phyloP scores from a whole-genome alignment of 2,329 filamentous ascomycete species.

The Ophiostoma sp. region DNA sequence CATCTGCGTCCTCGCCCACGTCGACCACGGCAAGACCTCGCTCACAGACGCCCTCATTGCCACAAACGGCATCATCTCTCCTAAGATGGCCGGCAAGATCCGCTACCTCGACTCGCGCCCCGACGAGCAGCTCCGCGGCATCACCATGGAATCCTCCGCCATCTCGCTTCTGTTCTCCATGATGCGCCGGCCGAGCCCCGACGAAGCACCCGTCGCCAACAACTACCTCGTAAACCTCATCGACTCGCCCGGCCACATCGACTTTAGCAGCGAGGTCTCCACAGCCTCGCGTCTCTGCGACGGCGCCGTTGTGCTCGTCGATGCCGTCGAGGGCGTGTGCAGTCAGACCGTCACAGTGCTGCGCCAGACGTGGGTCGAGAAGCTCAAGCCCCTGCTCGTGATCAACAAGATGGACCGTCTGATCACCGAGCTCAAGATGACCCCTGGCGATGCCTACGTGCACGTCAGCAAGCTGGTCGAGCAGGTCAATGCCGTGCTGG shows the following conservation, averaged over 20 bases:
- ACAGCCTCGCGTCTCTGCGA: constrained; percentile 92
- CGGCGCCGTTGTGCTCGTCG: constrained; percentile 87
- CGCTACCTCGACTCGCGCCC: constrained; percentile 93
- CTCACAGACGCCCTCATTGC: constrained; percentile 92
- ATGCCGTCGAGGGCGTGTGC: constrained; percentile 96
- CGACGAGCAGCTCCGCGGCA: constrained; percentile 91
- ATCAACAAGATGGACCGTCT: constrained; percentile 98
- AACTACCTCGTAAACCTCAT: constrained; percentile 97
- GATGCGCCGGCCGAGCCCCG: constrained; percentile 65
- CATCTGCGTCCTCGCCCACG: constrained; percentile 95
- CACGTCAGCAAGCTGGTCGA: constrained; percentile 87
- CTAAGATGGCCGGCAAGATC: constrained; percentile 95
- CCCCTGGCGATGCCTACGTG: constrained; percentile 77
- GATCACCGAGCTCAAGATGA: constrained; percentile 92
- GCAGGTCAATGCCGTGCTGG: constrained; percentile 94
- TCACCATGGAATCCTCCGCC: constrained; percentile 99
- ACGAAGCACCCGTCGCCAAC: constrained; percentile 64
- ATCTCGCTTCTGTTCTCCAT: constrained; percentile 96
- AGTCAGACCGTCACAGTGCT: constrained; percentile 97
- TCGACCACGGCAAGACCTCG: constrained; percentile 98
- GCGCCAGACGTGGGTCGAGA: constrained; percentile 90
- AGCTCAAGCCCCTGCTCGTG: constrained; percentile 86
- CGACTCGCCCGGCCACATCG: constrained; percentile 95
- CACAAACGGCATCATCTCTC: constrained; percentile 98
- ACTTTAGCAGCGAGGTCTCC: constrained; percentile 97